Conservation (phyloP, 768 basidiomycete genomes). For the Clathrus columnatus region DNA sequence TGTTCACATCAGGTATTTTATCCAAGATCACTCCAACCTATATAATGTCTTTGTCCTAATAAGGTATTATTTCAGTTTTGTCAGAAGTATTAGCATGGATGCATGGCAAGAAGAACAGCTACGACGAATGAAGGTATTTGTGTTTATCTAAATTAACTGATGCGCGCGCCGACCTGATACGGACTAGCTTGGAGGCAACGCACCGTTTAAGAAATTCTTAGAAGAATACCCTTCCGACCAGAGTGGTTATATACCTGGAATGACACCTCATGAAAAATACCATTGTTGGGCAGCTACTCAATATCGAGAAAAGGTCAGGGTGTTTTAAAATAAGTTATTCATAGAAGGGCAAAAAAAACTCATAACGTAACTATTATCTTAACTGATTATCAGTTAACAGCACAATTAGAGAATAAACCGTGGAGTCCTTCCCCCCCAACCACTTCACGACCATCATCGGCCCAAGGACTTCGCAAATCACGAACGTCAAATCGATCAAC, state of each 20-base stretch:
- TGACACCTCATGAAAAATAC: constrained; percentile 68
- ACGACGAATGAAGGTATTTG: constrained; percentile 76
- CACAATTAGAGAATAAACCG: constrained; percentile 57
- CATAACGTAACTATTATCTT: background rate
- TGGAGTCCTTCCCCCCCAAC: constrained; percentile 78
- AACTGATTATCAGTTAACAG: constrained; percentile 53
- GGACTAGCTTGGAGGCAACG: constrained; percentile 78
- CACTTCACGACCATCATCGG: constrained; percentile 51
- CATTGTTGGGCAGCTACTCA: constrained; percentile 92
- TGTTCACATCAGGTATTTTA: constrained; percentile 72
- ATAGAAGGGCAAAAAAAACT: background rate
- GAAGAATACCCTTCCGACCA: constrained; percentile 59
- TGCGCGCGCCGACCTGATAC: constrained; percentile 5
- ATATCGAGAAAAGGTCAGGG: constrained; percentile 89
- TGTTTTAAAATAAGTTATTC: constrained; percentile 10
- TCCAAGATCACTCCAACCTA: constrained; percentile 15
- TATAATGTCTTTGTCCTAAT: background rate
- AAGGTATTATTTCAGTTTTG: constrained; percentile 45
- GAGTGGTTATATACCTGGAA: constrained; percentile 58
- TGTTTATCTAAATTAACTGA: background rate
- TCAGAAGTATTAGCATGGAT: constrained; percentile 93
- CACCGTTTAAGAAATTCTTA: constrained; percentile 72
- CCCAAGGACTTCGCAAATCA: constrained; percentile 83
- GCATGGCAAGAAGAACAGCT: constrained; percentile 90
- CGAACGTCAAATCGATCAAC: constrained; percentile 56